Percentiles rank a stretch among this genome's conserved stretches.
Evolutionary conservation across 306 rosid species (phyloP).

Genomic region (Macrotyloma uniflorum): DNA sequence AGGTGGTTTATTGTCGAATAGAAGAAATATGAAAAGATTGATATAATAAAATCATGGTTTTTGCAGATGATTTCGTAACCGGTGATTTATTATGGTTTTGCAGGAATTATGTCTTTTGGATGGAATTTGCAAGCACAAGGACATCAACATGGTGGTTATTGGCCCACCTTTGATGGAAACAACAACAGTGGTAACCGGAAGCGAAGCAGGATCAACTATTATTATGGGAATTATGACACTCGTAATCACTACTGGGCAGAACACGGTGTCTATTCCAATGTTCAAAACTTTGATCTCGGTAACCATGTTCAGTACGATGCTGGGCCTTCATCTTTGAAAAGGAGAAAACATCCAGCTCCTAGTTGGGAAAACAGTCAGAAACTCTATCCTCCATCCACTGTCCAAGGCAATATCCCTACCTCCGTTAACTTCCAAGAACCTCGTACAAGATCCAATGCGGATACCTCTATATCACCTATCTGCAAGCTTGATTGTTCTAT

Average conservation of each 20-base stretch:
- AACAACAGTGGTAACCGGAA: slow-evolving; percentile 37
- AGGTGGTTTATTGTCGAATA: neutral
- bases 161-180: slow-evolving; percentile 46
- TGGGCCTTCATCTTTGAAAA: slow-evolving; percentile 52
- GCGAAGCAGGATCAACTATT: slow-evolving; percentile 47
- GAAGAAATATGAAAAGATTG: neutral
- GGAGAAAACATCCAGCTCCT: slow-evolving; percentile 66
- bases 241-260: slow-evolving; percentile 42
- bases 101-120: slow-evolving; percentile 61
- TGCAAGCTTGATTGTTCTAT: slow-evolving; percentile 60
- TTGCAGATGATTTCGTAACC: neutral
- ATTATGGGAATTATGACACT: slow-evolving; percentile 39
- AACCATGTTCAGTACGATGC: slow-evolving; percentile 33
- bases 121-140: slow-evolving; percentile 53
- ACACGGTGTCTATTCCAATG: slow-evolving; percentile 32
- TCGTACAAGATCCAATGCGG: slow-evolving; percentile 45
- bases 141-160: slow-evolving; percentile 46
- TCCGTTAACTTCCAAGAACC: slow-evolving; percentile 34
- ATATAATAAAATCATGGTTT: neutral
- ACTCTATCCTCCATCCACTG: slow-evolving; percentile 46
- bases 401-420: slow-evolving; percentile 42
- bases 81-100: slow-evolving; percentile 10
- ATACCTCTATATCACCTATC: slow-evolving; percentile 49
- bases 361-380: slow-evolving; percentile 57
- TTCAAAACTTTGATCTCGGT: slow-evolving; percentile 26